Base-by-base conservation (phyloP, 1,284 basidiomycete species). In the Pseudozyma hubeiensis region DNA sequence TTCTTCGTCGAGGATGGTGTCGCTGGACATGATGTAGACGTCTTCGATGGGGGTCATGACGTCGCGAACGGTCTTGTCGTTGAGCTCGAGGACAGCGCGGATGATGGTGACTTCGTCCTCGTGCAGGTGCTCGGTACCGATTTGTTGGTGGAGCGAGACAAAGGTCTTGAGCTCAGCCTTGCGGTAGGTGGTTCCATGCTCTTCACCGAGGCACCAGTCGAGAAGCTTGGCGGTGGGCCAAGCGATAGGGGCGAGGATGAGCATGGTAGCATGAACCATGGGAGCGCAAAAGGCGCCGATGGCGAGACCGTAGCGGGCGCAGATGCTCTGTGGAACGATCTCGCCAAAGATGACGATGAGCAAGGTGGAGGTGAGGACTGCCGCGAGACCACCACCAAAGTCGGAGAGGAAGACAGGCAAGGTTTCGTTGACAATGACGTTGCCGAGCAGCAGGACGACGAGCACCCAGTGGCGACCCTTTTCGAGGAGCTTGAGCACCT, bases 381-480 rank as follows among this genome's bases (percentile, higher is more conserved):
- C 82, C n/a, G 81, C 76, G 31, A 81, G 30, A 16, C 78, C 77
- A 24, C 80, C 80, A 24, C 81, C 81, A 62, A 80, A 81, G 64
- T 72, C 67, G 53, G 71, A 68, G 54, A 87, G 81, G 63, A 77
- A 80, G 49, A 80, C 64, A 39, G 87, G 87, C 35, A 87, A 77
- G n/a, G 86, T 85, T 51, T 86, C 86, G 74, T 87, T 87, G 64
- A 92, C 77, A 40, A 93, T 92, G 64, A 94, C 93, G 80, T 95
- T 95, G 50, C 90, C 89, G 3, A 95, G 87, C 1, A 97, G 88
- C 7, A 93, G 92, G 51, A 96, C 93, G 58, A 84, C 82, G 19
- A 97, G 88, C 11, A 97, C 93, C 94, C 95, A 97, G 85, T 97
- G 95, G 11, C 93, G 88, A 0, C 94, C 93, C 78, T 88, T 90